Evolutionary conservation across 139 green algal species (phyloP), one percentile per base, ranked within the genome.

Genomic region (Micractinium sp.): DNA sequence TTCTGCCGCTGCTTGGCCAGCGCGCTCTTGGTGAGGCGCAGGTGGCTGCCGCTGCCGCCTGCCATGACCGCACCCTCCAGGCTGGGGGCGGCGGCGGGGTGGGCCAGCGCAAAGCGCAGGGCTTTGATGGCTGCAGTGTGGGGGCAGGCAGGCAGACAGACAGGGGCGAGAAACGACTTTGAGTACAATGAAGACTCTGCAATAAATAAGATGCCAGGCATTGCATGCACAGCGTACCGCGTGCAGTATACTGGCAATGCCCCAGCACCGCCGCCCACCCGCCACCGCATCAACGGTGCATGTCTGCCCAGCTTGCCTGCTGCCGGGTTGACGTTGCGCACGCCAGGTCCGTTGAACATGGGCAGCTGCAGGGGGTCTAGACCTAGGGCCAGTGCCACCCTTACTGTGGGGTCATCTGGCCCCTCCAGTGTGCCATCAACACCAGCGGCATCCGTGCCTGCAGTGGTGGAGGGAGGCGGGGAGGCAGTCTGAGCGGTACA

Each of bases 341-440:
- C 53, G n/a, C 53, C 71, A 0, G n/a, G 71, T 0, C 73, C 73
- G 23, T 75, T 75, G 36, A 78, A 36, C 25, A 84, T 14, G 20
- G n/a, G 56, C 27, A 89, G 85, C 35, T n/a, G 33, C 31, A 84
- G 85, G 0, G 85, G 85, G 33, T 89, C 85, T 22, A 89, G 60
- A 16, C 85, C 85, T 15, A 89, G 74, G 13, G 38, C 63, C 22
- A 89, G 53, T 1, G 85, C 85, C 9, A 35, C 29, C 13, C 56
- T 12, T 25, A 89, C 35, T 16, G 85, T 77, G 19, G 74, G 85
- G 35, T 88, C 85, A 1, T 82, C 33, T 14, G 47, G 14, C 63
- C 69, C n/a, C 60, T 69, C 81, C 22, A 2, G 33, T 18, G n/a
- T 69, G 39, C 53, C 81, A 31, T 56, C 47, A 5, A 5, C 47